phyloP scores from a whole-genome alignment of 2,329 filamentous ascomycete species.

The Fusarium buxicola region DNA sequence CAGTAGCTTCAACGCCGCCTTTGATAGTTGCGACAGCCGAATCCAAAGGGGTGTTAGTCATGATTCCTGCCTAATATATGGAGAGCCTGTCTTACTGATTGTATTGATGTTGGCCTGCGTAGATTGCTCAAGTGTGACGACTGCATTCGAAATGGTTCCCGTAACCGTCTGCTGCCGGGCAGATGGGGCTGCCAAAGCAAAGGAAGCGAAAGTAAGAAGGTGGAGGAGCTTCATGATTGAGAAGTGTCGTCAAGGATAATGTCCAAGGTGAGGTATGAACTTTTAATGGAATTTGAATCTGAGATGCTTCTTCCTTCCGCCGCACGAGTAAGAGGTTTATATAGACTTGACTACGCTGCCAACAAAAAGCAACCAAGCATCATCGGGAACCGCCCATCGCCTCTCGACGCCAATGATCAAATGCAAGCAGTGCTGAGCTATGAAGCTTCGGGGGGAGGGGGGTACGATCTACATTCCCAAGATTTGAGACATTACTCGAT shows the following conservation, averaged over 20 bases:
- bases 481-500: slow-evolving; percentile 2
- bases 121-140: background rate
- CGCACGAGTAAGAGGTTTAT: background rate
- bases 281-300: background rate
- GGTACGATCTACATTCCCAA: slow-evolving; percentile 18
- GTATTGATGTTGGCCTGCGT: background rate
- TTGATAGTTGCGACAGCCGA: background rate
- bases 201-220: slow-evolving; percentile 22
- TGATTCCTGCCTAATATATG: fast-evolving
- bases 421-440: no score
- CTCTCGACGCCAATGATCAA: no score
- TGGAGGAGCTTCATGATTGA: slow-evolving; percentile 31
- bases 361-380: background rate
- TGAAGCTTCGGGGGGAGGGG: no score
- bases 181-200: slow-evolving; percentile 23
- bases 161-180: slow-evolving; percentile 18
- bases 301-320: background rate
- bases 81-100: slow-evolving; percentile 7
- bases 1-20: background rate
- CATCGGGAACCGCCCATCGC: background rate
- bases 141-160: slow-evolving; percentile 5
- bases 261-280: background rate
- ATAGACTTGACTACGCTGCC: background rate
- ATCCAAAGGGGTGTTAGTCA: slow-evolving; percentile 1
- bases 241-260: background rate